These are phyloP conservation scores for Leccinum subtestaceum DNA, from an alignment of 768 basidiomycete species.

Conservation along the genomic window DNA sequence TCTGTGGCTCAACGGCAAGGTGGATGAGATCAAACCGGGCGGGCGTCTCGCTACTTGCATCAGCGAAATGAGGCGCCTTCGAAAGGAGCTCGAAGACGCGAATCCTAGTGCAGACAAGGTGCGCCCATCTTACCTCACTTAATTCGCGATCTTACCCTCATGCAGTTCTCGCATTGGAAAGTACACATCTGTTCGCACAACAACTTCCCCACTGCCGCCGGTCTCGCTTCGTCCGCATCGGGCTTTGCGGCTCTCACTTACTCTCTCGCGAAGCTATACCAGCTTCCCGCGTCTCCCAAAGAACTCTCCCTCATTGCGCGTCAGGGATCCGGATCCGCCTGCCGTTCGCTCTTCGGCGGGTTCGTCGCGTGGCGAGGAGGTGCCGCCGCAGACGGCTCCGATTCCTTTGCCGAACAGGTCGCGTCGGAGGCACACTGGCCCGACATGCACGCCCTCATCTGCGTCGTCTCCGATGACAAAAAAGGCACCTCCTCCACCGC, in stretches of 20 bases:
- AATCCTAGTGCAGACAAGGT: constrained; percentile 68
- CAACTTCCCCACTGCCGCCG: constrained; percentile 99
- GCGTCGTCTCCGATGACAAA: constrained; percentile 93
- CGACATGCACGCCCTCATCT: constrained; percentile 94
- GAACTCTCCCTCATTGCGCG: constrained; percentile 91
- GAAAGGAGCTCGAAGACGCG: constrained; percentile 72
- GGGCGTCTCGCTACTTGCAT: constrained; percentile 86
- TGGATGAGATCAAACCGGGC: constrained; percentile 82
- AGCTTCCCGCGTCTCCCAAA: constrained; percentile 73
- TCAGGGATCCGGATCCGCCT: constrained; percentile 97
- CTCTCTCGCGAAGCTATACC: constrained; percentile 85
- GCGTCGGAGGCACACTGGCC: constrained; percentile 90
- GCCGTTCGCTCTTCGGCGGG: constrained; percentile 95
- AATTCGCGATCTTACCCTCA: background rate
- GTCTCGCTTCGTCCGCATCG: constrained; percentile 94
- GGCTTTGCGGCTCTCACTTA: constrained; percentile 94
- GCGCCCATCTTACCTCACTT: constrained; percentile 1
- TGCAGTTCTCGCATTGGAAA: constrained; percentile 38
- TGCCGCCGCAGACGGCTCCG: constrained; percentile 62
- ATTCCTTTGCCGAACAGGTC: constrained; percentile 86
- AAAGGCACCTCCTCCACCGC: constrained; percentile 93
- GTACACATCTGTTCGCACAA: constrained; percentile 94
- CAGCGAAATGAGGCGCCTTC: constrained; percentile 74
- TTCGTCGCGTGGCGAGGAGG: constrained; percentile 88
- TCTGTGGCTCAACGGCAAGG: constrained; percentile 93